Evolutionary conservation across 306 rosid genomes (phyloP).

Genomic region (Trifolium pratense): DNA sequence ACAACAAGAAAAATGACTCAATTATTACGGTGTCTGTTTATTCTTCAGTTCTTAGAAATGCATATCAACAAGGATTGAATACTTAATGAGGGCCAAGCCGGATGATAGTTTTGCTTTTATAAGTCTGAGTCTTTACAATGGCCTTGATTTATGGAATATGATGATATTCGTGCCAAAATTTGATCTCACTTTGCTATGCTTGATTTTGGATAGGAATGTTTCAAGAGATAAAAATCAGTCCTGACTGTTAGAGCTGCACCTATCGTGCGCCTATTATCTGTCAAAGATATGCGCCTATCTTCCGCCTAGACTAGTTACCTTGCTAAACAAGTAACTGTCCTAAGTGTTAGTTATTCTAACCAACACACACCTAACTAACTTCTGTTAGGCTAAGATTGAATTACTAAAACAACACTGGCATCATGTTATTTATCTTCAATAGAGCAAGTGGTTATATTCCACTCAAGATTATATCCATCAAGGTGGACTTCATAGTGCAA

Average conservation of each 20-base stretch:
- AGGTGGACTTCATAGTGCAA: constrained; percentile 96
- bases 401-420: constrained; percentile 47
- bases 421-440: constrained; percentile 79
- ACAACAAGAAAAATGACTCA: constrained; percentile 88
- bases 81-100: constrained; percentile 80
- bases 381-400: too few relatives aligned
- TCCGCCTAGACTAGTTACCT: too few relatives aligned
- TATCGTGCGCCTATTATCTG: too few relatives aligned
- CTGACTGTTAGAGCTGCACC: constrained; percentile 10
- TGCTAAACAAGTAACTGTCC: too few relatives aligned
- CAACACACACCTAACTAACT: too few relatives aligned
- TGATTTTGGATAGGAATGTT: constrained; percentile 84
- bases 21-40: constrained; percentile 91
- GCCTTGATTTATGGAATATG: constrained; percentile 97
- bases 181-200: constrained; percentile 83
- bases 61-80: constrained; percentile 86
- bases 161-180: constrained; percentile 94
- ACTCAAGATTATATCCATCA: constrained; percentile 85
- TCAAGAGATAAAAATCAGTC: constrained; percentile 84
- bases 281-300: too few relatives aligned
- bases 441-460: constrained; percentile 83
- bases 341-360: constrained; percentile 21
- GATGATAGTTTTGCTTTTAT: constrained; percentile 88
- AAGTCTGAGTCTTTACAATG: constrained; percentile 87
- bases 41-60: constrained; percentile 94